phyloP scores from a whole-genome alignment of 805 yeast genomes.

The Monosporozyma solicola region DNA sequence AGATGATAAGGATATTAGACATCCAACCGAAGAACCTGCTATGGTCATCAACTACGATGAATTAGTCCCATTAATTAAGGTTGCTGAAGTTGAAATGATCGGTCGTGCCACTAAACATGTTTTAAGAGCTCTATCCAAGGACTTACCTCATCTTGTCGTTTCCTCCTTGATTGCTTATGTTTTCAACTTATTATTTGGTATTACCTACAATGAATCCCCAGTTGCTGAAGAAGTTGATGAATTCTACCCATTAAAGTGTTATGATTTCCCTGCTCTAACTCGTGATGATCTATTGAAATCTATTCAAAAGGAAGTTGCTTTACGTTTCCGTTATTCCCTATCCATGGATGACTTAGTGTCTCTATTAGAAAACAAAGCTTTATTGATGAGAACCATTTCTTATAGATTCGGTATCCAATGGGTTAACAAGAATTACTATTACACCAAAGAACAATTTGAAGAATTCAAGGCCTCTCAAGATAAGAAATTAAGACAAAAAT shows the following conservation, averaged over 20 bases:
- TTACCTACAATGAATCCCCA: conserved; percentile 34
- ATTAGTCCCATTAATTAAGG: conserved; percentile 38
- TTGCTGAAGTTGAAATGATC: conserved; percentile 55
- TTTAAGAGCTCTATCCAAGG: conserved; percentile 40
- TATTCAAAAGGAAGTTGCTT: conserved; percentile 44
- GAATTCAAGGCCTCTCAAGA: conserved; percentile 24
- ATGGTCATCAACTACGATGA: conserved; percentile 29
- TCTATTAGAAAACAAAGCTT: conserved; percentile 32
- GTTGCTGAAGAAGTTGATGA: conserved; percentile 36
- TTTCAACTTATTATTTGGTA: conserved; percentile 62
- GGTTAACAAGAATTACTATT: conserved; percentile 37
- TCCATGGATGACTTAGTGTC: conserved; percentile 40
- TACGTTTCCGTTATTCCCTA: conserved; percentile 57
- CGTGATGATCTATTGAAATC: conserved; percentile 36
- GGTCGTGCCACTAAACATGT: conserved; percentile 74
- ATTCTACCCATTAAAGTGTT: conserved; percentile 36
- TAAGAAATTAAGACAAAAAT: conserved; percentile 31
- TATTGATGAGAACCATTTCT: conserved; percentile 61
- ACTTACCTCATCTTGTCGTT: conserved; percentile 45
- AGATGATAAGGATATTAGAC: conserved; percentile 27
- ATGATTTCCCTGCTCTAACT: conserved; percentile 38
- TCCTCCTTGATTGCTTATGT: conserved; percentile 59
- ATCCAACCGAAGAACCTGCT: conserved; percentile 29
- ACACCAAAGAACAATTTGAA: conserved; percentile 34
- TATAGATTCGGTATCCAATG: conserved; percentile 82